Conservation (phyloP, 371 early-diverging fungal genomes). For the Mucor saturninus region DNA sequence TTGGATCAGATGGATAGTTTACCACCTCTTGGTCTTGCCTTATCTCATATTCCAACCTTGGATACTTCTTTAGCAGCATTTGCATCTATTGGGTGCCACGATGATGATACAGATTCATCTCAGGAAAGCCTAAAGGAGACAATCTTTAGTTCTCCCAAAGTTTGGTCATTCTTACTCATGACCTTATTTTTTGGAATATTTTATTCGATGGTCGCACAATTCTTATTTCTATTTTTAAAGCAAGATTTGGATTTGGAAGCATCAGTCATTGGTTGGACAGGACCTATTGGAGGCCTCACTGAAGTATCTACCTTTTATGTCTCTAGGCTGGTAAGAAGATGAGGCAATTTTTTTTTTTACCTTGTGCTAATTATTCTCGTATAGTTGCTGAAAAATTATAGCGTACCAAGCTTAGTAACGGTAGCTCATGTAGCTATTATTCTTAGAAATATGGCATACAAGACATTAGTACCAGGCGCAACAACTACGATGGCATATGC, state of each 20-base stretch:
- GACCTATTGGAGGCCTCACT: slow-evolving; percentile 47
- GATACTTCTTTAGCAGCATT: slow-evolving; percentile 50
- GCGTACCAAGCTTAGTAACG: slow-evolving; percentile 28
- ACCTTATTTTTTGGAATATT: slow-evolving; percentile 44
- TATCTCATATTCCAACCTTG: slow-evolving; percentile 50
- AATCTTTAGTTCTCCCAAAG: slow-evolving; percentile 25
- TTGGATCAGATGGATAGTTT: slow-evolving; percentile 35
- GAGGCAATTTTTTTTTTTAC: neutral
- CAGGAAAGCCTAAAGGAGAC: slow-evolving; percentile 24
- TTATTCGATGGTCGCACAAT: slow-evolving; percentile 50
- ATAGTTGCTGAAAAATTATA: slow-evolving; percentile 39
- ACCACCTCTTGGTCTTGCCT: slow-evolving; percentile 48
- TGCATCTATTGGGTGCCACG: slow-evolving; percentile 27
- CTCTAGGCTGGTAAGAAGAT: slow-evolving; percentile 38
- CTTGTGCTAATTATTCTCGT: neutral
- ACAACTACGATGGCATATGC: slow-evolving; percentile 29
- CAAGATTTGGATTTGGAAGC: slow-evolving; percentile 41
- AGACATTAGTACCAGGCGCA: slow-evolving; percentile 27
- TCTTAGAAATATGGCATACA: slow-evolving; percentile 36
- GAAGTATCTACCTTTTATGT: slow-evolving; percentile 51
- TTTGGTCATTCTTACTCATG: slow-evolving; percentile 41
- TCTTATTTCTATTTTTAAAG: slow-evolving; percentile 42
- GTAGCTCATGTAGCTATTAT: slow-evolving; percentile 37
- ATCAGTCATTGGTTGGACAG: slow-evolving; percentile 48
- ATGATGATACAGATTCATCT: slow-evolving; percentile 3